phyloP scores from a whole-genome alignment of 2,329 filamentous ascomycete species.

The Neobulgaria alba region DNA sequence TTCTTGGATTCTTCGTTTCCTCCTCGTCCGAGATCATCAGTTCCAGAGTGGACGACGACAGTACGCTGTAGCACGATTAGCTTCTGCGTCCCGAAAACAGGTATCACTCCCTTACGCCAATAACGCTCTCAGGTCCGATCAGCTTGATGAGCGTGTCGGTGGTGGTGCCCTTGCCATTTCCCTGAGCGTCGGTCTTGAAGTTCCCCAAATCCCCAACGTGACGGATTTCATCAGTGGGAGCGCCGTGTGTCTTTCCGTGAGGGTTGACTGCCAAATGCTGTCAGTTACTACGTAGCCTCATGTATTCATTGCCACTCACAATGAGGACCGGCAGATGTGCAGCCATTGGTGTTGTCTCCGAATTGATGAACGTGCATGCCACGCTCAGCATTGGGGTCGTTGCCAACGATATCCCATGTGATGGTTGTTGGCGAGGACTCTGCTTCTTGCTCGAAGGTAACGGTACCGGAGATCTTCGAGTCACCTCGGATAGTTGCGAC shows the following conservation, averaged over 20 bases:
- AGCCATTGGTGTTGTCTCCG: conserved; percentile 99
- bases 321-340: conserved; percentile 95
- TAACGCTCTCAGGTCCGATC: conserved; percentile 89
- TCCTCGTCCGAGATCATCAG: conserved; percentile 92
- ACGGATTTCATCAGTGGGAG: conserved; percentile 70
- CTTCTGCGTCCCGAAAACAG: no score
- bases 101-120: conserved; percentile 69
- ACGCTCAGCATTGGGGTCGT: conserved; percentile 92
- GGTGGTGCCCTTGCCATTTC: conserved; percentile 75
- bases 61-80: conserved; percentile 70
- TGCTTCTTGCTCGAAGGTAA: conserved; percentile 86
- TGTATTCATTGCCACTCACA: conserved; percentile 50
- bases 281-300: conserved; percentile 6
- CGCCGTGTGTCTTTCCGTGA: conserved; percentile 83
- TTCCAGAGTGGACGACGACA: conserved; percentile 88
- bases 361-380: conserved; percentile 99
- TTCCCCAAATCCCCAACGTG: conserved; percentile 98
- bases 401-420: conserved; percentile 84
- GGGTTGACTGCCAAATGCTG: conserved; percentile 69
- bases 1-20: conserved; percentile 92
- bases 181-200: conserved; percentile 89
- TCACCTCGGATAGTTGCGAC: conserved; percentile 97
- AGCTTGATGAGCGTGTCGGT: conserved; percentile 84
- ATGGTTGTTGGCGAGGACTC: conserved; percentile 79
- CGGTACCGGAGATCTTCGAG: conserved; percentile 87